Evolutionary conservation across 208 protist genomes (phyloP).

Genomic region (Wallacemonas sp.): DNA sequence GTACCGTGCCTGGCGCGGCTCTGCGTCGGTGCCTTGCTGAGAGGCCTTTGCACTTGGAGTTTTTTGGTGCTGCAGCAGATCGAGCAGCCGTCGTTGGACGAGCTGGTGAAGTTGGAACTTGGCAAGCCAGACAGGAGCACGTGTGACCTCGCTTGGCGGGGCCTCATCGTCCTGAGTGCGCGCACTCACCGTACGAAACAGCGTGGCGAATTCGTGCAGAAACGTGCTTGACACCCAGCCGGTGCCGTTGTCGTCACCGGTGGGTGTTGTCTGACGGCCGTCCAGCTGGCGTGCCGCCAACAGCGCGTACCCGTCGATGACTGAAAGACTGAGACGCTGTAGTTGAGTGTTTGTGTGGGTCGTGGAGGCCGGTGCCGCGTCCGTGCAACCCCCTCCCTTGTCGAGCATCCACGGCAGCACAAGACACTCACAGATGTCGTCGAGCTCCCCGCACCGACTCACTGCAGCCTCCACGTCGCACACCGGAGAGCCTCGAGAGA

Average conservation of each 20-base stretch:
- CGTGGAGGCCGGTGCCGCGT: too few species aligned
- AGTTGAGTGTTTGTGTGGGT: background rate
- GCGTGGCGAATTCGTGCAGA: too few species aligned
- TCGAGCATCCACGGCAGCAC: constrained; percentile 1
- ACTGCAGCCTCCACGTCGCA: background rate
- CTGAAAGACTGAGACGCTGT: constrained; percentile 8
- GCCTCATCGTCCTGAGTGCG: too few species aligned
- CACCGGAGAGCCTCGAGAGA: background rate
- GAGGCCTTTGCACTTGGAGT: too few species aligned
- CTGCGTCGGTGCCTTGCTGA: too few species aligned
- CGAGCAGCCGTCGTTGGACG: constrained; percentile 19
- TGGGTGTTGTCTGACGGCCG: too few species aligned
- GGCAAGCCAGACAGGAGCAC: too few species aligned
- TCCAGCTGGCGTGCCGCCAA: background rate
- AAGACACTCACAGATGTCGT: background rate
- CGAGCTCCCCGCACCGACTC: background rate
- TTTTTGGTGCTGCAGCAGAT: constrained; percentile 9
- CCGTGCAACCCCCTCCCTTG: background rate
- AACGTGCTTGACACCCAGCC: too few species aligned
- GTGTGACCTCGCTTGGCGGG: too few species aligned
- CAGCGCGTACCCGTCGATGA: constrained; percentile 11
- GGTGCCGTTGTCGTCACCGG: too few species aligned
- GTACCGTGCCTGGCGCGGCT: background rate
- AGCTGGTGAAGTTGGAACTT: constrained; percentile 23
- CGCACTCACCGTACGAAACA: too few species aligned